phyloP scores from a whole-genome alignment of 2,329 filamentous ascomycete species.

The Fusarium kyushuense region DNA sequence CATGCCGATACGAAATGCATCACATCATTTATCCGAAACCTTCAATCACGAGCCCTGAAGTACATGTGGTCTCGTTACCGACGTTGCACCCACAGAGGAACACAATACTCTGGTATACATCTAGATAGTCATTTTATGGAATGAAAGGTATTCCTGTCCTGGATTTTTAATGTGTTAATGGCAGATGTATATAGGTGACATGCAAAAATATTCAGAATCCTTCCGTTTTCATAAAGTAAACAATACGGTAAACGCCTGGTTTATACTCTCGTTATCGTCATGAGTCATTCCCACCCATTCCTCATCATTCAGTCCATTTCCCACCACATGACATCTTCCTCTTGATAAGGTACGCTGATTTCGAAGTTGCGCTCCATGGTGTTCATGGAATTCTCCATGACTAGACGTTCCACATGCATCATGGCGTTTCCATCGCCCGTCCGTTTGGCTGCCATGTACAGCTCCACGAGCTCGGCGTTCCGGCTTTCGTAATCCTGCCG shows the following conservation, averaged over 20 bases:
- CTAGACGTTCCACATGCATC: slow-evolving; percentile 40
- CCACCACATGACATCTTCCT: slow-evolving; percentile 43
- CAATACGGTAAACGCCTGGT: neutral
- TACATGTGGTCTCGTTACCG: slow-evolving; percentile 12
- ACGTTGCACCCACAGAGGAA: slow-evolving; percentile 38
- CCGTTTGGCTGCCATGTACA: slow-evolving; percentile 46
- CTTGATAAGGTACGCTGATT: slow-evolving; percentile 35
- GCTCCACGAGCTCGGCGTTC: slow-evolving; percentile 45
- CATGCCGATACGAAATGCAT: slow-evolving; percentile 22
- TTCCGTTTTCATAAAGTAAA: slow-evolving; percentile 7
- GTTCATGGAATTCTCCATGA: slow-evolving; percentile 37
- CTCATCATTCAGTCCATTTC: slow-evolving; percentile 23
- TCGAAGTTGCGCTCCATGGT: slow-evolving; percentile 44
- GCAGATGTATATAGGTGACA: slow-evolving; percentile 20
- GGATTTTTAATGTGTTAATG: slow-evolving; percentile 22
- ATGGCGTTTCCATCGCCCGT: slow-evolving; percentile 43
- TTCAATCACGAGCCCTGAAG: slow-evolving; percentile 3
- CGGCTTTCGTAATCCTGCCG: slow-evolving; percentile 46
- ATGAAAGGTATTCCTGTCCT: neutral
- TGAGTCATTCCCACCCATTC: slow-evolving; percentile 5
- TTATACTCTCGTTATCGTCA: slow-evolving; percentile 4
- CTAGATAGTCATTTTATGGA: slow-evolving; percentile 16
- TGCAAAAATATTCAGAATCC: slow-evolving; percentile 14
- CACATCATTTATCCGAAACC: slow-evolving; percentile 1
- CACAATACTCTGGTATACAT: slow-evolving; percentile 19